These are phyloP conservation scores for Cytospora chrysosperma DNA, from an alignment of 2,329 filamentous ascomycete species.

Conservation along the genomic window DNA sequence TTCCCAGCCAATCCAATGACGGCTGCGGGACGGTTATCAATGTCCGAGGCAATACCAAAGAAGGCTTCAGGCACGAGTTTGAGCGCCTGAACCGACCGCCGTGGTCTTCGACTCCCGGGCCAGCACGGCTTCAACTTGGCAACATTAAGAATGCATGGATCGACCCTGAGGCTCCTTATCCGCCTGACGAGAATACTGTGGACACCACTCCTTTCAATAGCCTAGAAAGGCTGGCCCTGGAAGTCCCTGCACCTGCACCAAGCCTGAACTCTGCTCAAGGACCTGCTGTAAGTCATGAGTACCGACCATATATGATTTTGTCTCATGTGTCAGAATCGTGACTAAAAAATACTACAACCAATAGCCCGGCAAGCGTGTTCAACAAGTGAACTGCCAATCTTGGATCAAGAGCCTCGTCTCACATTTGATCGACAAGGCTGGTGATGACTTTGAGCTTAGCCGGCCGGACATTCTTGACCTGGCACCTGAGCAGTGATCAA, in stretches of 20 bases:
- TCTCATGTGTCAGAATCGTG: background rate
- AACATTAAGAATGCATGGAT: background rate
- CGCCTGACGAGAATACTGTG: background rate
- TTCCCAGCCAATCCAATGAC: background rate
- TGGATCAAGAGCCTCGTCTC: background rate
- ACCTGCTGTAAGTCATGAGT: background rate
- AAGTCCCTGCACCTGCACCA: background rate
- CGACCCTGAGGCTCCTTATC: background rate
- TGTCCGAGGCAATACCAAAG: background rate
- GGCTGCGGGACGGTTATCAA: background rate
- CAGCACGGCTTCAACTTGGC: background rate
- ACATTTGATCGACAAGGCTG: background rate
- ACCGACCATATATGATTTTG: background rate
- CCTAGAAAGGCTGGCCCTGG: background rate
- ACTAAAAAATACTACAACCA: background rate
- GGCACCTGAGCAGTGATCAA: background rate
- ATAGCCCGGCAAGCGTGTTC: background rate
- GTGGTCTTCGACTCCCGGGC: background rate
- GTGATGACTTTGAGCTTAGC: background rate
- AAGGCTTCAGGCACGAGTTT: background rate
- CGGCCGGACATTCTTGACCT: background rate
- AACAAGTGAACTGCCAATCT: background rate
- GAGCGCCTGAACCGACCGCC: background rate
- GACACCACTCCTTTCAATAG: background rate
- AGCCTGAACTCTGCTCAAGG: background rate